Evolutionary conservation across 1,139 yeast species (phyloP), one percentile per base, ranked within the genome.

Genomic region (Meyerozyma sp.): DNA sequence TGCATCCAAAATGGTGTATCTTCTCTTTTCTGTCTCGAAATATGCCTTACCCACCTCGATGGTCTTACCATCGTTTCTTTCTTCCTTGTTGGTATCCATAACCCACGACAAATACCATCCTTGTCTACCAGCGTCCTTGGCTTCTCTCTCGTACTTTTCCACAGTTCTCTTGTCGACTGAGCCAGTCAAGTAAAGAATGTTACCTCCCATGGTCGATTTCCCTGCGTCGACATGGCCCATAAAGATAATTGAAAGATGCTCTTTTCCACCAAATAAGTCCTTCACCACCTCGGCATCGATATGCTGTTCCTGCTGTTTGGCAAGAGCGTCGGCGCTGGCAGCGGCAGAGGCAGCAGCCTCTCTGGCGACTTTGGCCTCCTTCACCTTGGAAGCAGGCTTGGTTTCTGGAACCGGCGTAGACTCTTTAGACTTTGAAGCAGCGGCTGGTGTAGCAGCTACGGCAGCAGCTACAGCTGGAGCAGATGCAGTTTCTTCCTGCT

Each of bases 181-280:
- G 47, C 98, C 98, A 34, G 98, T 91, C 60, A 93, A 75, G 64
- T 77, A 93, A 54, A 93, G 78, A 57, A 93, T 75, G 67, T 93
- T 93, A 70, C 99, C 99, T 63, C 98, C 98, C 96, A 94, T 90
- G 50, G 99, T 93, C 44, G 97, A 89, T 69, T 93, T 93, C 63
- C 99, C 99, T 36, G 98, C 98, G 77, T 93, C 99, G 56, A 93
- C 99, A 64, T 93, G 99, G 55, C 99, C 99, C 98, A 93, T 94
- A 68, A 93, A 93, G 59, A 93, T 90, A 58, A 93, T 85, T 30
- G 97, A 90, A 61, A 93, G 81, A 68, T 94, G 98, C 63, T 91
- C 98, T 68, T 94, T 94, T 59, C 95, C 95, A 48, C 97, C 98
- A 62, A 89, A 94, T 84, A 94, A 70, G 57, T 93, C 98, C 45